Evolutionary conservation across 2,329 filamentous ascomycete genomes (phyloP).

Genomic region (Colletotrichum noveboracense): DNA sequence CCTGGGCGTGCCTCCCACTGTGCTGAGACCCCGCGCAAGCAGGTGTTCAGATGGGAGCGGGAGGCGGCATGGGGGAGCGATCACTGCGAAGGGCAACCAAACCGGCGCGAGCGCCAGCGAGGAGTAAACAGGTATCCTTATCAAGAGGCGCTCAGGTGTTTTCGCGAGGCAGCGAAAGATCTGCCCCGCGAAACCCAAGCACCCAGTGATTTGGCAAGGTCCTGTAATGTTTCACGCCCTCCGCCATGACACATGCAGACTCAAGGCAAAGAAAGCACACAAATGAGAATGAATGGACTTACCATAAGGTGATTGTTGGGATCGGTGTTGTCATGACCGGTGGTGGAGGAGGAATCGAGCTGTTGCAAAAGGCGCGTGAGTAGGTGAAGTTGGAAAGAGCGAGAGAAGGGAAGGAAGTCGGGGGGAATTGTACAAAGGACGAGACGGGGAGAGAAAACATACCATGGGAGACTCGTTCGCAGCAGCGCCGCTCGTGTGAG

Average conservation of each 20-base stretch:
- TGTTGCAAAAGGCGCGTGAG: background rate
- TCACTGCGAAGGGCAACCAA: background rate
- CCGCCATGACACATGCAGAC: background rate
- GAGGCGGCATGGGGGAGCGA: background rate
- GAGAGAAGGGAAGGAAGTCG: background rate
- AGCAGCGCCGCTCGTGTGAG: background rate
- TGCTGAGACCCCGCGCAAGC: background rate
- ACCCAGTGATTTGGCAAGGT: background rate
- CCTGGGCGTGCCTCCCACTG: background rate
- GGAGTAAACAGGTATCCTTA: fast-evolving
- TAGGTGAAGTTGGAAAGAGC: background rate
- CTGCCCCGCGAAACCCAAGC: background rate
- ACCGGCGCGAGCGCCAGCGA: background rate
- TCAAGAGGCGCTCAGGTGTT: background rate
- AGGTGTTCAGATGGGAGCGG: background rate
- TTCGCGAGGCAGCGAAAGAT: background rate
- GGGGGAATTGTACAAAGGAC: background rate
- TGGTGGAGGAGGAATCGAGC: background rate
- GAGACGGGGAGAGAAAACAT: background rate
- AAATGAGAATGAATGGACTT: background rate
- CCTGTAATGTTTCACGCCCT: background rate
- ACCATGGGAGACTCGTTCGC: background rate
- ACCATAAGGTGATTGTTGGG: background rate
- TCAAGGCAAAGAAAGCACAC: background rate
- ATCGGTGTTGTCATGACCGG: background rate